Percentiles rank a stretch among this genome's conserved stretches.
phyloP scores from a whole-genome alignment of 140 eudicot species.

The Stevia rebaudiana region DNA sequence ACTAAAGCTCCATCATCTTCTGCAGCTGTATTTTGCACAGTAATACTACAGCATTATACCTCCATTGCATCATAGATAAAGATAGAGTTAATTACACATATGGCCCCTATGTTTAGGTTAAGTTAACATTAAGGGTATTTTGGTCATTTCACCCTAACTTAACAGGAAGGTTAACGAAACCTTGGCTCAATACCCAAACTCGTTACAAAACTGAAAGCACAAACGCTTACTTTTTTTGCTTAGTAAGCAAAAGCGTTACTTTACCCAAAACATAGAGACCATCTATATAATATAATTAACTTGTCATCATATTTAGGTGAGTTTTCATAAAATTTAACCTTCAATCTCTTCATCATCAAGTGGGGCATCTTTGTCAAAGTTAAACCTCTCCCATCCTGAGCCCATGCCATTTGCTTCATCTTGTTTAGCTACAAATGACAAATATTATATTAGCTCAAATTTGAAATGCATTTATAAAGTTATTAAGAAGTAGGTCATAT shows the following conservation, averaged over 20 bases:
- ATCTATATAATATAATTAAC: not conserved
- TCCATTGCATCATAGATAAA: not conserved
- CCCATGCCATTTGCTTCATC: constrained; percentile 69
- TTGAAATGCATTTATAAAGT: not conserved
- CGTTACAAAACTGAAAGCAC: too few relatives aligned
- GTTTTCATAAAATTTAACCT: constrained; percentile 39
- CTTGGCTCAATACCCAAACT: too few relatives aligned
- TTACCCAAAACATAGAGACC: too few relatives aligned
- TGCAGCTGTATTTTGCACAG: constrained; percentile 38
- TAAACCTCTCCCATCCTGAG: constrained; percentile 94
- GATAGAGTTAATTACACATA: not conserved
- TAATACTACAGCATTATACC: not conserved
- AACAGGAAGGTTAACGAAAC: too few relatives aligned
- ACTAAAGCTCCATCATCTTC: constrained; percentile 76
- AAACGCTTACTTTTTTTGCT: too few relatives aligned
- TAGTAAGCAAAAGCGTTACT: too few relatives aligned
- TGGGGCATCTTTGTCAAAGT: constrained; percentile 94
- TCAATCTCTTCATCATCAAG: constrained; percentile 90
- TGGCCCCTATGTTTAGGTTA: too few relatives aligned
- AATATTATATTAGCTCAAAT: not conserved
- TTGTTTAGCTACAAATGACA: constrained; percentile 55
- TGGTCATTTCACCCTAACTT: too few relatives aligned
- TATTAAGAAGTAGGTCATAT: not conserved
- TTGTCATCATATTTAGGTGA: not conserved
- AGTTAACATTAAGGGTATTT: too few relatives aligned